phyloP scores from a whole-genome alignment of 2,329 filamentous ascomycete species.

The Ophiocordyceps robertsii region DNA sequence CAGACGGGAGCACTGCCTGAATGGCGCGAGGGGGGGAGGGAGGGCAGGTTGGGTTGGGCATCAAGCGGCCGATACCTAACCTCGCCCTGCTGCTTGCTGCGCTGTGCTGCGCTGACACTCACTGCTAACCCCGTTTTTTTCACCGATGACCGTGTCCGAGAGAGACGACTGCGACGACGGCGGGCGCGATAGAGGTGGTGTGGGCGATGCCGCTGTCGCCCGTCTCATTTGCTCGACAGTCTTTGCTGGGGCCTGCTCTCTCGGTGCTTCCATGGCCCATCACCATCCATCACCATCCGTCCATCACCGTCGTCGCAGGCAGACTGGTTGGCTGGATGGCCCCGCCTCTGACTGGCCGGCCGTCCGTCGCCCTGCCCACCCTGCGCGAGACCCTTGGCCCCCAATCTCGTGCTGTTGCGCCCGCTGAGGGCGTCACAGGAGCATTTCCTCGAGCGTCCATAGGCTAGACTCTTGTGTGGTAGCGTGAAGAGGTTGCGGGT shows the following conservation, averaged over 20 bases:
- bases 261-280: too few species aligned
- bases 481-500: not conserved
- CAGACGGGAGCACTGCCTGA: not conserved
- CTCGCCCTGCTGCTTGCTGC: not conserved
- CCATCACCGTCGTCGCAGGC: too few species aligned
- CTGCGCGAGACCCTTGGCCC: not conserved
- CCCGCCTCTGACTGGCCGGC: not conserved
- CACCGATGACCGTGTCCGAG: too few species aligned
- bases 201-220: too few species aligned
- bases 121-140: not conserved
- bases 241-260: too few species aligned
- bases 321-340: not conserved
- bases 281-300: too few species aligned
- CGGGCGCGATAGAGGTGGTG: too few species aligned
- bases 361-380: not conserved
- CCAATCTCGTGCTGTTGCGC: not conserved
- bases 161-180: too few species aligned
- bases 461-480: conserved; percentile 1
- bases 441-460: conserved; percentile 5
- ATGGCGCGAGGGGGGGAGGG: not conserved
- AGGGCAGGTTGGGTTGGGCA: conserved; percentile 9
- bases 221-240: too few species aligned
- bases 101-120: not conserved
- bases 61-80: conserved; percentile 5
- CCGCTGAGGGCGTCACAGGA: conserved; percentile 7